These are phyloP conservation scores for Penicillium janthinellum DNA, from an alignment of 2,329 filamentous ascomycete species.

Conservation along the genomic window DNA sequence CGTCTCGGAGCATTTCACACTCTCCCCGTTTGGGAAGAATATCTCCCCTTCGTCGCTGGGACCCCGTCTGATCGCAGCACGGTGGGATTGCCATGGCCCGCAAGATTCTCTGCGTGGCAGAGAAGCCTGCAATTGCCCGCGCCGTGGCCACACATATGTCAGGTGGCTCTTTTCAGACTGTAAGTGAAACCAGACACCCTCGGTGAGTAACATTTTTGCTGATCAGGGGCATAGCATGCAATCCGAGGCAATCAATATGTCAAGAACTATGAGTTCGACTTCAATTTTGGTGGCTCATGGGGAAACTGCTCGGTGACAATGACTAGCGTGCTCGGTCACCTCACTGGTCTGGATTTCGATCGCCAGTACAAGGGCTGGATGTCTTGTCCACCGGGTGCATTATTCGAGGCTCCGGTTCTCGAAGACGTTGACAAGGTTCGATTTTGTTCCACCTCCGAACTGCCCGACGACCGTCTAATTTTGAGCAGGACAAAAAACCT, in stretches of 20 bases:
- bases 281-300: conserved; percentile 80
- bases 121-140: conserved; percentile 94
- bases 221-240: conserved; percentile 57
- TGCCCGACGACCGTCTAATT: conserved; percentile 14
- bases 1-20: conserved; percentile 22
- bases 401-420: conserved; percentile 80
- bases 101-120: conserved; percentile 73
- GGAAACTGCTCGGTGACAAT: conserved; percentile 84
- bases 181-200: conserved; percentile 48
- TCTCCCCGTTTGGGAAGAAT: conserved; percentile 14
- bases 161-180: conserved; percentile 70
- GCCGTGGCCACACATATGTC: conserved; percentile 88
- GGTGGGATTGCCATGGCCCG: conserved; percentile 39
- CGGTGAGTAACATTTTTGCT: conserved; percentile 16
- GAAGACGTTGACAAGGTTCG: conserved; percentile 67
- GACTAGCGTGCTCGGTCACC: conserved; percentile 89
- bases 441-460: not conserved
- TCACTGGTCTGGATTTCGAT: conserved; percentile 78
- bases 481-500: conserved; percentile 68
- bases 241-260: conserved; percentile 72
- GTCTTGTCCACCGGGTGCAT: conserved; percentile 72
- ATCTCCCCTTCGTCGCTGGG: conserved; percentile 10
- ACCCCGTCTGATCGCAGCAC: conserved; percentile 8
- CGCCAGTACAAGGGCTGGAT: conserved; percentile 75
- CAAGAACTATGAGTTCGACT: conserved; percentile 93